Evolutionary conservation across 805 yeast genomes (phyloP).

Genomic region (Metschnikowia vanudenii): DNA sequence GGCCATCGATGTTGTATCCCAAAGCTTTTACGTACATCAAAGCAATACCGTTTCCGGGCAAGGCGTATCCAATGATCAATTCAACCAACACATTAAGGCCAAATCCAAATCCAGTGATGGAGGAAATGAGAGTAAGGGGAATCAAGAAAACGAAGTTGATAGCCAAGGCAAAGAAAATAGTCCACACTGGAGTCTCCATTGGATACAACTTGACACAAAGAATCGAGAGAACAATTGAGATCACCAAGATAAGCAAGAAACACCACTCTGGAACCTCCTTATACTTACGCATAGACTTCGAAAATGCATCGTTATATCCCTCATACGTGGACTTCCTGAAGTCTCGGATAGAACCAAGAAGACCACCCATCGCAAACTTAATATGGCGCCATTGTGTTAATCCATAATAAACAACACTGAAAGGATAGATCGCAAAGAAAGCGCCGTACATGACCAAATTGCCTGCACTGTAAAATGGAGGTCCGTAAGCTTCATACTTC

Average conservation of each 20-base stretch:
- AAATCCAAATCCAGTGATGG: conserved; percentile 36
- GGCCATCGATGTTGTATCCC: conserved; percentile 48
- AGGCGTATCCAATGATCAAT: conserved; percentile 42
- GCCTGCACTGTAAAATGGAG: conserved; percentile 26
- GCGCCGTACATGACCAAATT: conserved; percentile 25
- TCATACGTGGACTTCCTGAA: conserved; percentile 27
- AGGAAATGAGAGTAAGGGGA: conserved; percentile 39
- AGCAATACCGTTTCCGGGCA: conserved; percentile 48
- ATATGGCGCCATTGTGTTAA: conserved; percentile 17
- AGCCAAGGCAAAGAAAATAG: conserved; percentile 35
- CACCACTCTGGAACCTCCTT: conserved; percentile 47
- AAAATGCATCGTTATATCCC: conserved; percentile 33
- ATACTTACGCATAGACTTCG: conserved; percentile 35
- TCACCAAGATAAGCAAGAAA: conserved; percentile 31
- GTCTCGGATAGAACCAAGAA: conserved; percentile 17
- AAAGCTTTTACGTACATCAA: conserved; percentile 48
- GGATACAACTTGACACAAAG: conserved; percentile 38
- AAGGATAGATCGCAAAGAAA: conserved; percentile 27
- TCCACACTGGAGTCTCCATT: conserved; percentile 46
- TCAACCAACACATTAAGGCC: conserved; percentile 44
- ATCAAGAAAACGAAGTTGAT: conserved; percentile 40
- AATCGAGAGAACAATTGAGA: conserved; percentile 35
- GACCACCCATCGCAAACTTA: conserved; percentile 16
- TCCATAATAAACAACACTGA: conserved; percentile 24
- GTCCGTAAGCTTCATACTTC: conserved; percentile 21